Conservation (phyloP, 768 basidiomycete species). For the Boletus eberwhitei region DNA sequence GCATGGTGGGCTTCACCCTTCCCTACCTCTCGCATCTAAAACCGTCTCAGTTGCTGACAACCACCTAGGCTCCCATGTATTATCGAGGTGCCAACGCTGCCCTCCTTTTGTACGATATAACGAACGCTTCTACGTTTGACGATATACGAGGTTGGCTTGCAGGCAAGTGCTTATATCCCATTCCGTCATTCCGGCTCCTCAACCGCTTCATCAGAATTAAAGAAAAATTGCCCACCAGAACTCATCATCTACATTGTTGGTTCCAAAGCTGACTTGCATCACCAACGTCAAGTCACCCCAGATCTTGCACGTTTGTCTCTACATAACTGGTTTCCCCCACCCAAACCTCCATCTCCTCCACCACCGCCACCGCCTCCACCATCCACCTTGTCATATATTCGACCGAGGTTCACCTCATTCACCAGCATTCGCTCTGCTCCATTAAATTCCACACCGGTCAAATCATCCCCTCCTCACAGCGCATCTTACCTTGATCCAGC, state of each 20-base stretch:
- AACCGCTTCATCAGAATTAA: constrained; percentile 56
- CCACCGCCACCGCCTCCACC: constrained; percentile 54
- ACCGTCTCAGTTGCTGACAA: constrained; percentile 17
- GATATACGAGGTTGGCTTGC: constrained; percentile 91
- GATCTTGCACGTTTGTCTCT: constrained; percentile 82
- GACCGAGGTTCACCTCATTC: constrained; percentile 35
- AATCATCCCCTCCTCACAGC: constrained; percentile 51
- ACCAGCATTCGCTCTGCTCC: constrained; percentile 64
- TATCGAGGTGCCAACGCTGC: constrained; percentile 96
- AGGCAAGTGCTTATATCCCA: constrained; percentile 46
- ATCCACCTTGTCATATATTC: constrained; percentile 36
- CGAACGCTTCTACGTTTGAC: constrained; percentile 82
- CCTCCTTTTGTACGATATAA: constrained; percentile 92
- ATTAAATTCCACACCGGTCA: constrained; percentile 40
- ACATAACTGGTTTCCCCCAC: constrained; percentile 86
- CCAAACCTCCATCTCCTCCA: constrained; percentile 62
- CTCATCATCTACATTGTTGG: constrained; percentile 95
- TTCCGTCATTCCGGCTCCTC: neutral
- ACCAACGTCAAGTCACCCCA: constrained; percentile 70
- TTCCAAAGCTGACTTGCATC: constrained; percentile 80
- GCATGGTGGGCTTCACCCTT: constrained; percentile 58
- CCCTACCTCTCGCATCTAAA: constrained; percentile 2
- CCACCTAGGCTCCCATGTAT: constrained; percentile 84
- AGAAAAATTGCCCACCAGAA: constrained; percentile 85
- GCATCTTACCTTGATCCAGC: constrained; percentile 65